Evolutionary conservation across 1,284 basidiomycete species (phyloP), one percentile per base, ranked within the genome.

Genomic region (Ceratobasidium sp.): DNA sequence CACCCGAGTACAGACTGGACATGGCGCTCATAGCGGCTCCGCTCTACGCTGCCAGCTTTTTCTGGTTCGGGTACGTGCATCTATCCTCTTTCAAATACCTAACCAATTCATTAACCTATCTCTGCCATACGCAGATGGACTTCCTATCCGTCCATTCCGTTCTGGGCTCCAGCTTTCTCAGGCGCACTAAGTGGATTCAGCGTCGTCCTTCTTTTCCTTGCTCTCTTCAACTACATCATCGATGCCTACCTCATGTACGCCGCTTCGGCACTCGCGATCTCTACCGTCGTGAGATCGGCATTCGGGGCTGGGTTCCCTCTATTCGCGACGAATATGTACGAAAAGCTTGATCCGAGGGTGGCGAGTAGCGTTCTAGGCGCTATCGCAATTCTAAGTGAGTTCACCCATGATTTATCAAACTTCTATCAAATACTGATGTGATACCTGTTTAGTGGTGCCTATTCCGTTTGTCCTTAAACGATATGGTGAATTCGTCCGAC

Each of bases 201-300:
- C 0, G 81, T 85, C 8, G 78, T 86, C 19, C 82, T 85, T 44
- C 84, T 87, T 79, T 88, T 88, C 80, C 81, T 79, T 9, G 44
- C 77, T n/a, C 53, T 84, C 62, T 83, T 82, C 79, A 81, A 84
- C 81, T 85, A 81, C 79, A 82, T 87, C 76, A 84, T 87, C 77
- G 87, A 87, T 77, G 81, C 83, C 6, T 87, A 87, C 77, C 80
- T 87, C n/a, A 81, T 82, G 79, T 82, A 83, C 14, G 85, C 86
- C 0, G 86, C 87, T 31, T 83, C 82, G 1, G 87, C 86, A 0
- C 80, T 88, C 1, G 83, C 86, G 0, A 84, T 82, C 50, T 84
- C 83, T 75, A 88, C 86, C 1, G 84, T 88, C 67, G 79, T 82
- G 11, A 84, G 87, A 74, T 85, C 84, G 0, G 63, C 81, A 0